Evolutionary conservation across 495 filamentous ascomycete species (phyloP).

Genomic region (Antarctomyces pellizariae): DNA sequence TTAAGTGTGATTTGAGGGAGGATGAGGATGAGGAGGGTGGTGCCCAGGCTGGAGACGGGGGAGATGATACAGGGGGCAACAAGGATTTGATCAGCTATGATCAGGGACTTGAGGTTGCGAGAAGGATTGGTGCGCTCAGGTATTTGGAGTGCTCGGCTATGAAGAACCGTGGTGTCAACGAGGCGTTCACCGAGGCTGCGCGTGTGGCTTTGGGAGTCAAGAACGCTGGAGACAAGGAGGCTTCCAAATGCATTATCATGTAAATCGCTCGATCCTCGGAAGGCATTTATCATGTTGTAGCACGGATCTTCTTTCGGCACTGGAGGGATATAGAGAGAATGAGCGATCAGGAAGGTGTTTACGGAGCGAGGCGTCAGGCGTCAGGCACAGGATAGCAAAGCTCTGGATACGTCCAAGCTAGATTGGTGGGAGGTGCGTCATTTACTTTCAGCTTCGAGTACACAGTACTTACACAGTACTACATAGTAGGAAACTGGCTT

Average conservation of each 20-base stretch:
- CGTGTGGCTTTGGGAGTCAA: slow-evolving; percentile 89
- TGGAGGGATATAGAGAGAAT: too few species aligned
- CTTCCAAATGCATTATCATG: slow-evolving; percentile 32
- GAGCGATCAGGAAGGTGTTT: too few species aligned
- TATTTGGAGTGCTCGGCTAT: slow-evolving; percentile 98
- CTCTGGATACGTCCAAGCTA: too few species aligned
- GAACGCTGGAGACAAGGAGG: slow-evolving; percentile 26
- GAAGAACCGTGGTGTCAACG: slow-evolving; percentile 89
- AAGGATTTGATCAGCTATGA: slow-evolving; percentile 73
- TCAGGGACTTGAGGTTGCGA: slow-evolving; percentile 76
- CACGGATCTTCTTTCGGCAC: slow-evolving; percentile 10
- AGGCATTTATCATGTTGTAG: slow-evolving; percentile 1
- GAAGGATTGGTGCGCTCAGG: slow-evolving; percentile 66
- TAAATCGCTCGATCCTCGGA: slow-evolving; percentile 17
- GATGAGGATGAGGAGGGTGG: slow-evolving; percentile 22
- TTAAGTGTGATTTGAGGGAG: slow-evolving; percentile 92
- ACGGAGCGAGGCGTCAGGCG: too few species aligned
- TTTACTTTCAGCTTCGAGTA: too few species aligned
- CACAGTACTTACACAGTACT: too few species aligned
- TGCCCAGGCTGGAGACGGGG: slow-evolving; percentile 16
- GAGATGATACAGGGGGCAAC: too few species aligned
- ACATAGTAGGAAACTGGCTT: too few species aligned
- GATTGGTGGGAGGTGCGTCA: too few species aligned
- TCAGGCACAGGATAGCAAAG: too few species aligned
- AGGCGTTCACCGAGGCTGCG: slow-evolving; percentile 94